Percentiles rank a stretch among this genome's conserved stretches.
Conservation (phyloP, 2,329 filamentous ascomycete genomes). For the Alternaria angustiovoidea region DNA sequence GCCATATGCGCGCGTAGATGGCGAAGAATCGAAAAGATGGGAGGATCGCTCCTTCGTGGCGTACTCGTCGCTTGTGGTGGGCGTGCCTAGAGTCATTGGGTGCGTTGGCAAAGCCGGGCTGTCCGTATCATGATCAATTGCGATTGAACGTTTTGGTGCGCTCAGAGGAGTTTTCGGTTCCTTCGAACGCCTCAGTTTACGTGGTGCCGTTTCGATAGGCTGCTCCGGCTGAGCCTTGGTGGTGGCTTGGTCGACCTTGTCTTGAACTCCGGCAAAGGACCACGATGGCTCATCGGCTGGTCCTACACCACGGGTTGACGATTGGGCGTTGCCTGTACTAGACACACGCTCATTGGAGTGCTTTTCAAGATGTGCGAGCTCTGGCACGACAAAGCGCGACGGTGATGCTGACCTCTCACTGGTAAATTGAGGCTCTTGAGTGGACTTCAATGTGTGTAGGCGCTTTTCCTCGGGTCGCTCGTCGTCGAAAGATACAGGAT, state of each 20-base stretch:
- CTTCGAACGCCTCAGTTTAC: conserved; percentile 31
- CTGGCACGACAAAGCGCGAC: neutral
- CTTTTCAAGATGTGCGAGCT: conserved; percentile 2
- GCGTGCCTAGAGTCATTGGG: conserved; percentile 17
- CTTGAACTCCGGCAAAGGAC: conserved; percentile 53
- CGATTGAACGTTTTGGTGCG: conserved; percentile 13
- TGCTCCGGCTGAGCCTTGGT: conserved; percentile 53
- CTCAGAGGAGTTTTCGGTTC: conserved; percentile 31
- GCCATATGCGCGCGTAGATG: conserved; percentile 44
- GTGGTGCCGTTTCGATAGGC: conserved; percentile 24
- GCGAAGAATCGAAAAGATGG: conserved; percentile 48
- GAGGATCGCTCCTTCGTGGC: conserved; percentile 49
- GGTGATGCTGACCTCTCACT: conserved; percentile 16
- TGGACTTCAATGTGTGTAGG: conserved; percentile 35
- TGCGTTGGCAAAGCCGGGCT: conserved; percentile 43
- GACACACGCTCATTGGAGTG: neutral
- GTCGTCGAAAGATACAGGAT: conserved; percentile 42
- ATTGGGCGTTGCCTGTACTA: conserved; percentile 5
- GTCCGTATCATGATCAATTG: conserved; percentile 15
- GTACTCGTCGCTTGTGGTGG: conserved; percentile 42
- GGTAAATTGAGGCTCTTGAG: conserved; percentile 10
- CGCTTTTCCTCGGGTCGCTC: conserved; percentile 48
- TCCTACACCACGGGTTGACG: conserved; percentile 15
- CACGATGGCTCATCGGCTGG: conserved; percentile 41
- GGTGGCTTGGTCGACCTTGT: conserved; percentile 56